Base-by-base conservation (phyloP, 331 rosid genomes). In the Telfairia occidentalis region DNA sequence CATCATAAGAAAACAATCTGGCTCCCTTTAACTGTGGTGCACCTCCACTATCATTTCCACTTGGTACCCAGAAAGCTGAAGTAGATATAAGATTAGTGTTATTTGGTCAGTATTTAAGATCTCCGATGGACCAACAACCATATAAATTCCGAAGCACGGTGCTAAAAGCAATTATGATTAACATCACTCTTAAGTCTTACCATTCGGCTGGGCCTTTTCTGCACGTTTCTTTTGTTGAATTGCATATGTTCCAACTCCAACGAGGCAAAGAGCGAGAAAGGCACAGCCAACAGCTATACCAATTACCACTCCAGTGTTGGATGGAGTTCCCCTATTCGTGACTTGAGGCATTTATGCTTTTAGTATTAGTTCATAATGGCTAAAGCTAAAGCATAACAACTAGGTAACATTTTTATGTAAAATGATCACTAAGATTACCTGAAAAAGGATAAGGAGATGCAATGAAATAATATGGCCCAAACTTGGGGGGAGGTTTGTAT, bases 1-100 rank as follows among this genome's bases (percentile, higher is more conserved):
- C 99, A 75, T 92, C 97, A 73, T 85, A 92, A 21, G 99, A 92
- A 78, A 95, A 95, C 97, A 96, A 92, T 82, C 97, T 90, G 70
- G 97, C 97, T 73, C 97, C 99, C 84, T 95, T 95, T 61, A 95
- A 87, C 73, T 92, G 99, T 16, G 99, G 97, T 71, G 96, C 97
- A 58, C 96, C 90, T 53, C 90, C 96, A 76, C 92, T 90, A 76
- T 95, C 96, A 28, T 90, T 85, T 52, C 96, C 96, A 45, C 90
- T 90, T 63, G 97, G 87, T 78, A 86, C 87, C 99, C 96, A 95
- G 5, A 97, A 90, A 76, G 97, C 96, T 95, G 80, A 28, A 80
- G 74, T n/a, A 82, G 5, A 73, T 1, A 71, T 53, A 75, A 72
- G 71, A 58, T 29, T 65, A 67, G 59, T 43, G 46, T 53, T 63